Percentiles rank a stretch among this genome's conserved stretches.
Evolutionary conservation across 768 basidiomycete species (phyloP).

Genomic region (Boletus bicolor): DNA sequence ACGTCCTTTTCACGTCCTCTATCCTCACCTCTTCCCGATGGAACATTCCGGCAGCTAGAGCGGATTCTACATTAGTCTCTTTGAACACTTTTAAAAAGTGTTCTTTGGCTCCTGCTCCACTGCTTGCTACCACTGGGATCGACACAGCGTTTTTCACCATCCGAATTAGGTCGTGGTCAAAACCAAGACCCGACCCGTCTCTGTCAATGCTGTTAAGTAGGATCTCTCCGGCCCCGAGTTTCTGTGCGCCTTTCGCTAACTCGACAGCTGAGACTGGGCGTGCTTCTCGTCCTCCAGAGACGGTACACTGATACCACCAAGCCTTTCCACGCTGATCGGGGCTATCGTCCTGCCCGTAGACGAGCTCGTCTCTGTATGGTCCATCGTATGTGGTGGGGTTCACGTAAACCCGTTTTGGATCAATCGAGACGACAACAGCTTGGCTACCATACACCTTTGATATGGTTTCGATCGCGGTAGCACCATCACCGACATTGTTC

Average conservation of each 20-base stretch:
- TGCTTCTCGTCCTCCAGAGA: slow-evolving; percentile 84
- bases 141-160: slow-evolving; percentile 73
- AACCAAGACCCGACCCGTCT: slow-evolving; percentile 90
- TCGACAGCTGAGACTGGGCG: slow-evolving; percentile 85
- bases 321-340: slow-evolving; percentile 63
- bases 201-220: slow-evolving; percentile 95
- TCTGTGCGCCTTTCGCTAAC: slow-evolving; percentile 87
- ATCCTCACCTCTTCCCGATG: slow-evolving; percentile 88
- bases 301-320: slow-evolving; percentile 99
- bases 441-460: slow-evolving; percentile 88
- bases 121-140: slow-evolving; percentile 93
- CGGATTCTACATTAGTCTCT: slow-evolving; percentile 81
- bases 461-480: slow-evolving; percentile 91
- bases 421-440: slow-evolving; percentile 96
- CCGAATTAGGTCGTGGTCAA: slow-evolving; percentile 79
- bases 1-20: slow-evolving; percentile 66
- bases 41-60: slow-evolving; percentile 95
- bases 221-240: slow-evolving; percentile 91
- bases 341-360: slow-evolving; percentile 42
- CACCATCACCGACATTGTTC: slow-evolving; percentile 55
- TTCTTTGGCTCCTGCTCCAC: slow-evolving; percentile 78
- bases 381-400: slow-evolving; percentile 62
- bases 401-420: slow-evolving; percentile 86
- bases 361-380: slow-evolving; percentile 61
- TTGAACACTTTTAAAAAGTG: slow-evolving; percentile 90